phyloP scores from a whole-genome alignment of 1,284 basidiomycete genomes.

The Naganishia sp. region DNA sequence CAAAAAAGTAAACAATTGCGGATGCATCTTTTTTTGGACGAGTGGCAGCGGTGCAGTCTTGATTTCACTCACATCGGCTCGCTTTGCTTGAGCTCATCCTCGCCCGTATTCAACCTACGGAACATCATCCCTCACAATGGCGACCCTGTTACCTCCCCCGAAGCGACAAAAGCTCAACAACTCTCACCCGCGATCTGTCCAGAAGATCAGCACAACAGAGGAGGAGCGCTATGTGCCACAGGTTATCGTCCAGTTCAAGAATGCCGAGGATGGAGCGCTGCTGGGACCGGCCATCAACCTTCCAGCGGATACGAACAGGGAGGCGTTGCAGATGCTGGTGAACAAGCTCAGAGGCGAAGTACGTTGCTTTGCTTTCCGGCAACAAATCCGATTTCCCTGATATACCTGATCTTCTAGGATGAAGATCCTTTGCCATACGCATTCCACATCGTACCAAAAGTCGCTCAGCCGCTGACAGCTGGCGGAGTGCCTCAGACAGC shows the following conservation, averaged over 20 bases:
- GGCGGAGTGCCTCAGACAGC: conserved; percentile 51
- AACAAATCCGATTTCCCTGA: conserved; percentile 5
- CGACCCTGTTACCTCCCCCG: conserved; percentile 77
- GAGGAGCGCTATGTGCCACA: conserved; percentile 59
- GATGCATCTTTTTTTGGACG: too few relatives aligned
- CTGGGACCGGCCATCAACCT: conserved; percentile 84
- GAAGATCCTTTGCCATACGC: conserved; percentile 87
- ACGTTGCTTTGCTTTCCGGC: conserved; percentile 39
- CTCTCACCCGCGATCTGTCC: conserved; percentile 51
- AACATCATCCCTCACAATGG: conserved; percentile 58
- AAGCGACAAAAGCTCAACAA: conserved; percentile 75
- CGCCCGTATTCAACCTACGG: not conserved
- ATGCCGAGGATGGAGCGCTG: conserved; percentile 74
- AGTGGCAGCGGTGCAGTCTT: not conserved
- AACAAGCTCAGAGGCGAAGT: conserved; percentile 79
- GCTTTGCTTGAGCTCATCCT: not conserved
- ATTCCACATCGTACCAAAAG: conserved; percentile 71
- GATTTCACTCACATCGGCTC: not conserved
- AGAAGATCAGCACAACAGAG: conserved; percentile 59
- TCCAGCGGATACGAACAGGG: conserved; percentile 80
- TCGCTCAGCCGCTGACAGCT: conserved; percentile 45
- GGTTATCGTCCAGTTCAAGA: conserved; percentile 85
- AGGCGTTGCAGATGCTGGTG: conserved; percentile 78
- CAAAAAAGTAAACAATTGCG: too few relatives aligned
- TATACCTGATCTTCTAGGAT: conserved; percentile 56